Conservation (phyloP, 2,329 filamentous ascomycete species). For the Trichoderma afroharzianum region DNA sequence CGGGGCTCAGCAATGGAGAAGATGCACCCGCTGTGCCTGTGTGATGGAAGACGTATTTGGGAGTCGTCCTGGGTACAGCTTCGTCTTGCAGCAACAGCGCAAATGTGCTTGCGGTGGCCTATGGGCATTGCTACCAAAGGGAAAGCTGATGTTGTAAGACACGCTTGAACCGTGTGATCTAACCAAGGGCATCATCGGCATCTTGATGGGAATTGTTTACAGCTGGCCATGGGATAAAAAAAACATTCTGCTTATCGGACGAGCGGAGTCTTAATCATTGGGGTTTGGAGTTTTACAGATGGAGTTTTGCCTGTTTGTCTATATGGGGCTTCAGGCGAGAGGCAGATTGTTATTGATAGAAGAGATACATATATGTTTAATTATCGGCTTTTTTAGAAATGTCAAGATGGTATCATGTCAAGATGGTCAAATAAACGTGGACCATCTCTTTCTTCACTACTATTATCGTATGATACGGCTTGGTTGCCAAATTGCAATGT, state of each 20-base stretch:
- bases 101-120: slow-evolving; percentile 53
- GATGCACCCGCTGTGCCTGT: slow-evolving; percentile 55
- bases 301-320: not conserved
- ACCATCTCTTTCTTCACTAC: not conserved
- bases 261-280: not conserved
- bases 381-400: not conserved
- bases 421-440: not conserved
- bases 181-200: not conserved
- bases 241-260: not conserved
- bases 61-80: slow-evolving; percentile 47
- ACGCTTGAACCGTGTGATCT: not conserved
- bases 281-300: slow-evolving; percentile 4
- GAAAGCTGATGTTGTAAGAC: slow-evolving; percentile 24
- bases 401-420: not conserved
- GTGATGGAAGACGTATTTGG: slow-evolving; percentile 60
- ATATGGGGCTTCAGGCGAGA: not conserved
- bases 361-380: not conserved
- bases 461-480: not conserved
- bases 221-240: not conserved
- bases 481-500: not conserved
- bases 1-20: slow-evolving; percentile 33
- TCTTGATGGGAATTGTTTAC: not conserved
- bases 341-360: not conserved
- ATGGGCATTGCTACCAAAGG: slow-evolving; percentile 45
- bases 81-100: slow-evolving; percentile 52